Conservation (phyloP, 768 basidiomycete species). For the Clitopilus passeckerianus region DNA sequence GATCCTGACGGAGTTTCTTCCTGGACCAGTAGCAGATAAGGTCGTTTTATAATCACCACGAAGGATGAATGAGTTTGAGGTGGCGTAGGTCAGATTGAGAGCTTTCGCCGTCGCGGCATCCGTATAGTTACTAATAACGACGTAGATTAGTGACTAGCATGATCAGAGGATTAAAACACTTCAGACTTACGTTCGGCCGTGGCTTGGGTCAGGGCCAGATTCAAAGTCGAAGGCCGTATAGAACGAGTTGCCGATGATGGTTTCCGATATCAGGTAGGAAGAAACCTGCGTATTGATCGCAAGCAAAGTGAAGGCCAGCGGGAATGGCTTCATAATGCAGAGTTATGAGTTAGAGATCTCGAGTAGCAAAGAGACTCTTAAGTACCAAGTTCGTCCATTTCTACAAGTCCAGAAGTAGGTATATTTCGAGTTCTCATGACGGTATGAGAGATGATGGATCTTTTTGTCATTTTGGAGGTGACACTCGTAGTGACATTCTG, state of each 20-base stretch:
- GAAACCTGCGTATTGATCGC: neutral
- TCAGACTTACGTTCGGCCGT: neutral
- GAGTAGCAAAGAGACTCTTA: neutral
- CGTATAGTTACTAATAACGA: neutral
- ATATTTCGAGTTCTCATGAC: neutral
- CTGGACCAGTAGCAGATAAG: constrained; percentile 35
- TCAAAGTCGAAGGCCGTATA: neutral
- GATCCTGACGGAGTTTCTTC: constrained; percentile 33
- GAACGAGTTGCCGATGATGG: neutral
- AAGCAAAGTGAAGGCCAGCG: neutral
- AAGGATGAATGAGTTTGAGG: constrained; percentile 37
- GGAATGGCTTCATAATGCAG: neutral
- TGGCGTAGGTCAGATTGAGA: constrained; percentile 41
- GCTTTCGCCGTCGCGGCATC: neutral
- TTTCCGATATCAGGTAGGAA: constrained; percentile 22
- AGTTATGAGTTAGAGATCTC: neutral
- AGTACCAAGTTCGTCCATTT: neutral
- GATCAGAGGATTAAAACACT: neutral
- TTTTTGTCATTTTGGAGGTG: neutral
- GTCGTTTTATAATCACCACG: constrained; percentile 38
- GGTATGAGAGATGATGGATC: neutral
- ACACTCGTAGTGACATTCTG: neutral
- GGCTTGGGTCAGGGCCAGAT: neutral
- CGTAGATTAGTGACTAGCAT: neutral
- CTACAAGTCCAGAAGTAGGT: neutral